Percentiles rank a stretch among this genome's conserved stretches.
Conservation (phyloP, 345 rosid genomes). For the Boechera retrofracta region DNA sequence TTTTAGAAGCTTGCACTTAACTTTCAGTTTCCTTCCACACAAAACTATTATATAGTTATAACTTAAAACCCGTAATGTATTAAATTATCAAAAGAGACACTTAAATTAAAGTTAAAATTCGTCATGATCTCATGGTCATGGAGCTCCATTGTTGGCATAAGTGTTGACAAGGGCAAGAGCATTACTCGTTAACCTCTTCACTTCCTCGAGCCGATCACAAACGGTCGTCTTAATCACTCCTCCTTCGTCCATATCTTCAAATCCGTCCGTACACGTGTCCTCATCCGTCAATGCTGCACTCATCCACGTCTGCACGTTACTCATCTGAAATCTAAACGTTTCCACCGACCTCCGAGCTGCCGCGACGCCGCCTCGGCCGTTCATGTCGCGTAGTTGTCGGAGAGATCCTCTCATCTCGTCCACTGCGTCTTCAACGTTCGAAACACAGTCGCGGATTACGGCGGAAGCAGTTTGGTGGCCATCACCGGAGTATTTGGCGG, state of each 20-base stretch:
- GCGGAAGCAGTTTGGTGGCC: constrained; percentile 42
- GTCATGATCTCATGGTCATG: constrained; percentile 15
- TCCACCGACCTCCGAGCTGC: constrained; percentile 44
- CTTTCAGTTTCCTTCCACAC: constrained; percentile 23
- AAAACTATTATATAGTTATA: neutral
- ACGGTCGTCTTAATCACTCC: constrained; percentile 53
- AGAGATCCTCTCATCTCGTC: constrained; percentile 88
- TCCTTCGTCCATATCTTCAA: constrained; percentile 50
- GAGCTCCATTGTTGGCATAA: constrained; percentile 41
- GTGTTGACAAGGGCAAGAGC: constrained; percentile 70
- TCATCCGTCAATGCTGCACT: constrained; percentile 90
- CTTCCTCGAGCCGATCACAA: constrained; percentile 49
- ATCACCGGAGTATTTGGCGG: constrained; percentile 31
- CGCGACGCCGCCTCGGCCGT: constrained; percentile 16
- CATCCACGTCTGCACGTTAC: constrained; percentile 92
- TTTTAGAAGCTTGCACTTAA: neutral
- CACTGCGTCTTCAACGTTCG: constrained; percentile 78
- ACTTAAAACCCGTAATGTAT: constrained; percentile 2
- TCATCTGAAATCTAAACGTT: constrained; percentile 69
- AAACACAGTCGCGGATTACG: constrained; percentile 80
- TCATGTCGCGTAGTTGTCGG: constrained; percentile 66
- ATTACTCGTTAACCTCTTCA: constrained; percentile 77
- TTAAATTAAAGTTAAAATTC: neutral
- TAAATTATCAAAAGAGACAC: neutral
- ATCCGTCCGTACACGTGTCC: constrained; percentile 90